A percentile compares a stretch with the other conserved stretches of the same genome.
Conservation (phyloP, 768 basidiomycete species). For the Panus rudis region DNA sequence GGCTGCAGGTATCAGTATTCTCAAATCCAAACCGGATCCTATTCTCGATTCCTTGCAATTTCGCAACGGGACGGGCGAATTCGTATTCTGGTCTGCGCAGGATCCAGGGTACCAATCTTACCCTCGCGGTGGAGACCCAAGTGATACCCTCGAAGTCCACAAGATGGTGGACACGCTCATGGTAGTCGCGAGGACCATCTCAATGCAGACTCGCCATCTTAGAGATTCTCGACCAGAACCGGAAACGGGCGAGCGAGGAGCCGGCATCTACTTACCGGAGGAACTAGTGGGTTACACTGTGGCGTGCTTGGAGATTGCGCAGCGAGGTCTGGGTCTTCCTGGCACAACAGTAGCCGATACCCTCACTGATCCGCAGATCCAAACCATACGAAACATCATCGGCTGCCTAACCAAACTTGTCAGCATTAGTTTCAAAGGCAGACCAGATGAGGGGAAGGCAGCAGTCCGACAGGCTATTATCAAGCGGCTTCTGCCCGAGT, state of each 20-base stretch:
- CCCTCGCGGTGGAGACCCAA: conserved; percentile 42
- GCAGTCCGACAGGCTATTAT: conserved; percentile 80
- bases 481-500: conserved; percentile 85
- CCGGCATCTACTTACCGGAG: conserved; percentile 86
- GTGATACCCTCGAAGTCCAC: conserved; percentile 50
- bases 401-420: conserved; percentile 61
- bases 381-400: conserved; percentile 73
- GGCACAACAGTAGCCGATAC: conserved; percentile 60
- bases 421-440: conserved; percentile 58
- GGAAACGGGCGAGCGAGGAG: conserved; percentile 66
- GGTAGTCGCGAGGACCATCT: conserved; percentile 68
- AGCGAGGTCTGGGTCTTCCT: conserved; percentile 54
- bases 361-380: conserved; percentile 68
- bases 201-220: conserved; percentile 78
- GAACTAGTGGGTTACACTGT: conserved; percentile 89
- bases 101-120: conserved; percentile 61
- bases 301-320: conserved; percentile 69
- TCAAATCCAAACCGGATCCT: conserved; percentile 75
- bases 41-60: conserved; percentile 67
- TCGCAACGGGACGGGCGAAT: conserved; percentile 78
- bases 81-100: conserved; percentile 84
- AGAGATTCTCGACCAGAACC: conserved; percentile 72
- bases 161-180: conserved; percentile 89
- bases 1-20: conserved; percentile 79
- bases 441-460: conserved; percentile 69